Evolutionary conservation across 2,329 filamentous ascomycete genomes (phyloP).

Genomic region (Hymenoscyphus infarciens): DNA sequence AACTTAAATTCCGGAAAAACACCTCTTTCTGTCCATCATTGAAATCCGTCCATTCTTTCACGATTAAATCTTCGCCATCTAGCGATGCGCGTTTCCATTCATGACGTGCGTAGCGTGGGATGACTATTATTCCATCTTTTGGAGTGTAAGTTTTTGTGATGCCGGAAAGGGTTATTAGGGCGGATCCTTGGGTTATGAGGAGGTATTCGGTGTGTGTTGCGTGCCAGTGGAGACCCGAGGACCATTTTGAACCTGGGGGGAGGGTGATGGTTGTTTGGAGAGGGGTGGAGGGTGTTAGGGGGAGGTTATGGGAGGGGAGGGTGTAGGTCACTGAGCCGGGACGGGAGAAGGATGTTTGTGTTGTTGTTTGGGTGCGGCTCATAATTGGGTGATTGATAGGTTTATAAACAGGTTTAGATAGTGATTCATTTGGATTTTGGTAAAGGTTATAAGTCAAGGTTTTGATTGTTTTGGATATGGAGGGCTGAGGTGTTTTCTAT

Average conservation of each 20-base stretch:
- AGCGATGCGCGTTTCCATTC: constrained; percentile 18
- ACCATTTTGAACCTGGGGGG: constrained; percentile 14
- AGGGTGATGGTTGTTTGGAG: too few species aligned
- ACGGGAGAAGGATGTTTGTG: too few species aligned
- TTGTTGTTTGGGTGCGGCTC: too few species aligned
- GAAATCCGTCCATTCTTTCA: constrained; percentile 23
- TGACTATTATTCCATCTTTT: constrained; percentile 12
- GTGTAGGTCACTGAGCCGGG: too few species aligned
- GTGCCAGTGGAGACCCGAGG: constrained; percentile 23
- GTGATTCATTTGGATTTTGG: too few species aligned
- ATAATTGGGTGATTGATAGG: too few species aligned
- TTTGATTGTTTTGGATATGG: too few species aligned
- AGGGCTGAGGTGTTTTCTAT: too few species aligned
- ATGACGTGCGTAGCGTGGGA: constrained; percentile 17
- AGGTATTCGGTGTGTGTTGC: constrained; percentile 25
- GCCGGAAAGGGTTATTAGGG: constrained; percentile 16
- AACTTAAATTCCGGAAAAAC: constrained; percentile 23
- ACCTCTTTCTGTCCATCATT: constrained; percentile 22
- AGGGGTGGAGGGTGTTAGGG: too few species aligned
- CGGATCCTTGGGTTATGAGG: constrained; percentile 15
- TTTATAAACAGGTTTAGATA: too few species aligned
- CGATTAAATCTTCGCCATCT: constrained; percentile 14
- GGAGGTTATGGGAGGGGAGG: too few species aligned
- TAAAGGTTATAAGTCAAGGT: too few species aligned
- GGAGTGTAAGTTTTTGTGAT: constrained; percentile 11